A percentile compares a stretch with the other conserved stretches of the same genome.
Evolutionary conservation across 2,329 filamentous ascomycete species (phyloP).

Genomic region (Byssochlamys sp.): DNA sequence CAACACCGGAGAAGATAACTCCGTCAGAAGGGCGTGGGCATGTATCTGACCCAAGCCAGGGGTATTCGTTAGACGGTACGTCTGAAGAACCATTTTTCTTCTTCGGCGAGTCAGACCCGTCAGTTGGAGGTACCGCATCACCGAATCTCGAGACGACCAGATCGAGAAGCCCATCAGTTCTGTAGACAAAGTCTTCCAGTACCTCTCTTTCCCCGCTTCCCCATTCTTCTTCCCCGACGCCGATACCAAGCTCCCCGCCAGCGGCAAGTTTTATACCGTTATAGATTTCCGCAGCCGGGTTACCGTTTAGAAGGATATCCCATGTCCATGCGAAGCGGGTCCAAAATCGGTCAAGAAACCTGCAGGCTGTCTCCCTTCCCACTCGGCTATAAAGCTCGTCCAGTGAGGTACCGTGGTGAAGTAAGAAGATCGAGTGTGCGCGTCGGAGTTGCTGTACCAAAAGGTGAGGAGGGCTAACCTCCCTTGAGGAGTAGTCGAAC

Average conservation of each 20-base stretch:
- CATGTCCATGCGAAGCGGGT: conserved; percentile 57
- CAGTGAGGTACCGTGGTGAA: conserved; percentile 75
- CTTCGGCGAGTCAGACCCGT: conserved; percentile 11
- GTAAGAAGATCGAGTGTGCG: conserved; percentile 72
- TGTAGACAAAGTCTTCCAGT: conserved; percentile 71
- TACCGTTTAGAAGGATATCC: conserved; percentile 85
- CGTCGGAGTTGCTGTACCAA: conserved; percentile 71
- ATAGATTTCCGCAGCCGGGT: conserved; percentile 70
- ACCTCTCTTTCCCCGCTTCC: conserved; percentile 90
- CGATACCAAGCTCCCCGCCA: conserved; percentile 82
- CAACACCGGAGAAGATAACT: conserved; percentile 73
- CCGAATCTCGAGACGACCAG: conserved; percentile 81
- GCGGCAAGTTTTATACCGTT: conserved; percentile 78
- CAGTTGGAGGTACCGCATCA: conserved; percentile 34
- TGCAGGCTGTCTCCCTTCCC: conserved; percentile 59
- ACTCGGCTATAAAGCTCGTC: conserved; percentile 58
- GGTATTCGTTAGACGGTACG: conserved; percentile 21
- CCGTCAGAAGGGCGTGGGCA: conserved; percentile 66
- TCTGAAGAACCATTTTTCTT: conserved; percentile 7
- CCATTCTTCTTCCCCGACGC: conserved; percentile 89
- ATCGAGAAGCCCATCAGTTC: conserved; percentile 78
- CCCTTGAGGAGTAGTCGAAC: conserved; percentile 76
- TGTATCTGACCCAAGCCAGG: conserved; percentile 66
- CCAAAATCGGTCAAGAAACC: conserved; percentile 72
- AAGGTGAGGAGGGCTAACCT: conserved; percentile 72